Evolutionary conservation across 2,329 filamentous ascomycete genomes (phyloP), one percentile per base, ranked within the genome.

Genomic region (Cytospora chrysosperma): DNA sequence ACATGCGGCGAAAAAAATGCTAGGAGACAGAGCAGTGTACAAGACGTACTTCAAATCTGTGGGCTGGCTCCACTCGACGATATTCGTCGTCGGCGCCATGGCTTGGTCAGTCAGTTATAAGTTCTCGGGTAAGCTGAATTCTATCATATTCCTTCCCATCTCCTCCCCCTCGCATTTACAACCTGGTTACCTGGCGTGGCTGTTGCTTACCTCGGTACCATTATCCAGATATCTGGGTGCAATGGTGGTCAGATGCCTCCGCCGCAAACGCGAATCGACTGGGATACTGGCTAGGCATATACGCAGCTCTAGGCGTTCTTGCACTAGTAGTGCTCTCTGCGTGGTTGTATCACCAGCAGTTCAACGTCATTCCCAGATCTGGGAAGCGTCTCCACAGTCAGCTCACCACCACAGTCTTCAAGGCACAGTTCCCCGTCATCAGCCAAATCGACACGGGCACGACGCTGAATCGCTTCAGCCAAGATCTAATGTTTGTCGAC

Each of bases 261-360:
- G 21, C 6, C 53, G 52, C 67, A 60, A 54, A 50, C 52, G 10
- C 62, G 49, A 26, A 47, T 27, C 24, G 67, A 63, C 19, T 55
- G n/a, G 53, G 53, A 26, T 55, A 55, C 52, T 75, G 73, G 53
- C 66, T 73, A 24, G 72, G 72, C 2, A 47, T 74, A 1, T 74
- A 73, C 62, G 69, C 67, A 15, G 15, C 70, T 10, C 70, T 73
- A 61, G 69, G 73, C 63, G n/a, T 64, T 3, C 15, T 61, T 2
- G 62, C 67, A 9, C 63, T 71, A 0, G 0, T 64, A 40, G 53
- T 55, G 26, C 21, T 69, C 63, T 6, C 64, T 75, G 9, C 69
- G 69, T 32, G 43, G 67, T 10, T 54, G 70, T 28, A 64, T 68
- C 17, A 47, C 71, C 34, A 40, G 69, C 34, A 61, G 55, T 50